Evolutionary conservation across 805 yeast genomes (phyloP), one percentile per base, ranked within the genome.

Genomic region (Yamadazyma nakazawae): DNA sequence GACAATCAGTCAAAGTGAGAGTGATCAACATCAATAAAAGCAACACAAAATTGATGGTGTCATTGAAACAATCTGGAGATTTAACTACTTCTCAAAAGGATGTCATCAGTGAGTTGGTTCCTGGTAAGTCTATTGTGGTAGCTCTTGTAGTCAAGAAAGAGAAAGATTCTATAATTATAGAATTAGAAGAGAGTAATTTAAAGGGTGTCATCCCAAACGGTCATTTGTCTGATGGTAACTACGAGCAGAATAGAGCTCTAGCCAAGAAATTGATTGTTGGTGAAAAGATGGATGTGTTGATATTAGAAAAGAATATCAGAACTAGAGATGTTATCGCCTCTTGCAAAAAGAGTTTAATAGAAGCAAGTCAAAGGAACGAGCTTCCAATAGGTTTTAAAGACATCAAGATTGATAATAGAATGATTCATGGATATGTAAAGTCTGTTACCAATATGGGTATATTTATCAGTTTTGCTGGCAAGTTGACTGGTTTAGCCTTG

Each of bases 391-490:
- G 66, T 5, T 85, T 81, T 57, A 71, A 74, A 14, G 95, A 87
- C 35, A 71, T 90, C 40, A 30, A 40, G 28, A 67, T 73, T 12
- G 68, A 69, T 37, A 56, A 62, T 40, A 68, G 68, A 19, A 57
- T 70, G 25, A 64, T 88, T 43, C 76, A 79, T 47, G 99, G 98
- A 37, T 91, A 74, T 61, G 80, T 92, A 34, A 85, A 81, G 54
- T 83, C 90, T 16, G 80, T 85, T 16, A 87, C 95, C n/a, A 76
- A 75, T 38, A 76, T 76, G 60, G 98, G 98, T 53, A 72, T 89
- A 11, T 92, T 92, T 61, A 85, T 92, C 48, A 79, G 84, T 0
- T 92, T 92, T 65, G 88, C 84, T 47, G 85, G 86, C 52, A 79
- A 78, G 45, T 78, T 92, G 52, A 87, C 88, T 28, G 98, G 97